A percentile compares a stretch with the other conserved stretches of the same genome.
phyloP scores from a whole-genome alignment of 2,329 filamentous ascomycete genomes.

The Venturia asperata region DNA sequence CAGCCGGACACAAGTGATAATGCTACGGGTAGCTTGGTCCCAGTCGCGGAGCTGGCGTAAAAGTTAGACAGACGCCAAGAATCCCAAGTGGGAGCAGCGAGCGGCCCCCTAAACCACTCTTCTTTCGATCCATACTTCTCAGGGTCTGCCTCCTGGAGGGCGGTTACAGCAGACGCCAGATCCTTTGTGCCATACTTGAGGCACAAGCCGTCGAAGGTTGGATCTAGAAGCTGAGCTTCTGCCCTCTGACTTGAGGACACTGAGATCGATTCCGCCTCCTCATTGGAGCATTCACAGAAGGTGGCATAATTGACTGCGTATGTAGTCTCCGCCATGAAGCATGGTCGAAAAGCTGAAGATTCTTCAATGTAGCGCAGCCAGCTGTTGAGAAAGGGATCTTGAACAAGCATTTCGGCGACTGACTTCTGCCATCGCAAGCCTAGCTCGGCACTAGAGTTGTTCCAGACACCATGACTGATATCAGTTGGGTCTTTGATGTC shows the following conservation, averaged over 20 bases:
- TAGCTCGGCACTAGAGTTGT: not conserved
- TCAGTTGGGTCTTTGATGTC: slow-evolving; percentile 23
- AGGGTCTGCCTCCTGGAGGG: not conserved
- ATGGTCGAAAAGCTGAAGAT: no score
- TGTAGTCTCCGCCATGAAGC: no score
- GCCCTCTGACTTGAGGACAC: not conserved
- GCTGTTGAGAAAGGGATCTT: no score
- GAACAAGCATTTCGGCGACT: not conserved
- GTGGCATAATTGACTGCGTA: not conserved
- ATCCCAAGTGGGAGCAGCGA: no score
- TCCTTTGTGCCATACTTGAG: not conserved
- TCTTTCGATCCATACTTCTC: no score
- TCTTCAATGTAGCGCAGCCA: no score
- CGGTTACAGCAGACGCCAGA: not conserved
- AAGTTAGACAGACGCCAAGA: not conserved
- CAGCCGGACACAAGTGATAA: not conserved
- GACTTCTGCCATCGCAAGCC: not conserved
- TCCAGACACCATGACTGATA: not conserved
- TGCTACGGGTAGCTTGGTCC: not conserved
- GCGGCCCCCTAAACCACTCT: no score
- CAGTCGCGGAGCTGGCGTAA: not conserved
- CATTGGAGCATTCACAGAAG: not conserved
- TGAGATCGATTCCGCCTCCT: no score
- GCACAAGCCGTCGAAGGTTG: not conserved
- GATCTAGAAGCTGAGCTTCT: not conserved